phyloP scores from a whole-genome alignment of 2,329 filamentous ascomycete genomes.

The Aureobasidium subglaciale region DNA sequence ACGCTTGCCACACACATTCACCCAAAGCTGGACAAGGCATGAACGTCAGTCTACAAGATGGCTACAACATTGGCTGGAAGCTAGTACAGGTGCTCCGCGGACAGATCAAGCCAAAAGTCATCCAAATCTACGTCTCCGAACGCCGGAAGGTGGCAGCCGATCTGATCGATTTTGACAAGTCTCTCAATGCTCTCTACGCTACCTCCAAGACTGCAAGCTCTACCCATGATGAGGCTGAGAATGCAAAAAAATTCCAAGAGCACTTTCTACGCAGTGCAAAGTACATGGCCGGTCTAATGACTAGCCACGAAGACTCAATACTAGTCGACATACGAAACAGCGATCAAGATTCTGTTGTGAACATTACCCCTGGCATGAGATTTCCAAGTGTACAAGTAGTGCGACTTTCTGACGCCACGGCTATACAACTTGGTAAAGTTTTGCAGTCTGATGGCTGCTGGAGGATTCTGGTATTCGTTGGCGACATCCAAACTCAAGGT shows the following conservation, averaged over 20 bases:
- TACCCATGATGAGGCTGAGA: no score
- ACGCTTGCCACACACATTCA: conserved; percentile 29
- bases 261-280: conserved; percentile 10
- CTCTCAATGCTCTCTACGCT: conserved; percentile 20
- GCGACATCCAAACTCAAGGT: no score
- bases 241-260: conserved; percentile 20
- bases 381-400: conserved; percentile 52
- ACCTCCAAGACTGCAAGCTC: conserved; percentile 17
- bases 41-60: conserved; percentile 40
- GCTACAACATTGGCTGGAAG: conserved; percentile 40
- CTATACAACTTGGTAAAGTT: conserved; percentile 44
- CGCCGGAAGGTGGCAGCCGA: conserved; percentile 38
- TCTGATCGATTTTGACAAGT: conserved; percentile 39
- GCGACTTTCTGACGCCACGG: conserved; percentile 52
- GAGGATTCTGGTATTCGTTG: conserved; percentile 44
- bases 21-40: conserved; percentile 43
- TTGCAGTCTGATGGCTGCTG: conserved; percentile 48
- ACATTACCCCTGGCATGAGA: conserved; percentile 40
- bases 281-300: conserved; percentile 46
- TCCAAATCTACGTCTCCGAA: conserved; percentile 37
- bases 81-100: conserved; percentile 34
- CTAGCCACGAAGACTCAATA: conserved; percentile 45
- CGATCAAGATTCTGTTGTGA: conserved; percentile 30
- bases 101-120: conserved; percentile 31
- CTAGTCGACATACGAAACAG: conserved; percentile 36